Evolutionary conservation across 495 filamentous ascomycete species (phyloP), one percentile per base, ranked within the genome.

Genomic region (Penicillium manginii): DNA sequence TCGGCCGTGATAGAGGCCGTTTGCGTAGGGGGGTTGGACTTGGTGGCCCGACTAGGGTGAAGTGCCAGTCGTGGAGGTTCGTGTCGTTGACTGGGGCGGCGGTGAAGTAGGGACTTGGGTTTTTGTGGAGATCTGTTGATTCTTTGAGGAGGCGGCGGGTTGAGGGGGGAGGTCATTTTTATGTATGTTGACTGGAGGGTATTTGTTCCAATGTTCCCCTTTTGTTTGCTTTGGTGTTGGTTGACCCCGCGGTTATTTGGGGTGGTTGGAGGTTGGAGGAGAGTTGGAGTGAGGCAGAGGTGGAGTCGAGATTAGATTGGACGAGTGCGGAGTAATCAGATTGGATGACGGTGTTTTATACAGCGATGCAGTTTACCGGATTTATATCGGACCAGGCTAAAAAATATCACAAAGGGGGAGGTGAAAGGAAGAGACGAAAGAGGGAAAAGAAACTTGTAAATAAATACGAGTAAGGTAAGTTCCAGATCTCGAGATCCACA

Each of bases 61-160:
- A 98, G 83, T 98, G 94, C 94, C 94, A 98, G 78, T 97, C 93
- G 79, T 96, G 96, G 59, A 98, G 89, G 77, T 97, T 91, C 47
- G 83, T 75, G 66, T 96, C 91, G 60, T 64, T 68, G 62, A 92
- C 83, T 2, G 94, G 94, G 3, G 82, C 69, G 45, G 94, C 94
- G 66, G 88, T 84, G 75, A 91, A 92, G 75, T 93, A 90, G 21
- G 91, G 80, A 3, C 90, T 91, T 5, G 92, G 89, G 52, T 87
- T 80, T 64, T 77, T 78, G 65, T 88, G 82, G 61, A 98, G 86
- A 69, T 97, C 92, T 57, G 85, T 80, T 61, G 91, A 91, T 86
- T 97, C 92, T 77, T 90, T 89, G 58, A 79, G 71, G 47, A 81
- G 74, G 59, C 78, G 73, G 86, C 88, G 89, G 61, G 69, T 65